Evolutionary conservation across 2,329 filamentous ascomycete genomes (phyloP).

Genomic region (Madurella mycetomatis): DNA sequence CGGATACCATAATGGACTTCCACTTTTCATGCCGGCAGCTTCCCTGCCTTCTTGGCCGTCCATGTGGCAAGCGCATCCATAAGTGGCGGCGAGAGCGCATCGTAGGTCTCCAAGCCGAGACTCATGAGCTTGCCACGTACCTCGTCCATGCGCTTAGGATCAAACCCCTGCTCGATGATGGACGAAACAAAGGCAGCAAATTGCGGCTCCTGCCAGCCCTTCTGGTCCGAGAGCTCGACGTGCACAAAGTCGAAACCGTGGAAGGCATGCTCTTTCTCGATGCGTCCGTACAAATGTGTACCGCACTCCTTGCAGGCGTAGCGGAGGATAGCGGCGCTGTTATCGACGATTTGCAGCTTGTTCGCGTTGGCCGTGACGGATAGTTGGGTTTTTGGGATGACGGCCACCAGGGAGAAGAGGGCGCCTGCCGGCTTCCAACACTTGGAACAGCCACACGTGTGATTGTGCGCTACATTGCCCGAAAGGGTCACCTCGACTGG

Average conservation of each 20-base stretch:
- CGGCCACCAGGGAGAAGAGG: conserved; percentile 61
- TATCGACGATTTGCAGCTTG: conserved; percentile 56
- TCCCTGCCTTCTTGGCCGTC: conserved; percentile 46
- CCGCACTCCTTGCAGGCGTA: conserved; percentile 58
- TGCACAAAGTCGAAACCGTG: conserved; percentile 68
- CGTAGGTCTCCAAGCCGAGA: conserved; percentile 58
- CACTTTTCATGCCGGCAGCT: conserved; percentile 10
- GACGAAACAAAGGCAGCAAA: conserved; percentile 65
- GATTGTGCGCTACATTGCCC: conserved; percentile 62
- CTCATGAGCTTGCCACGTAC: conserved; percentile 51
- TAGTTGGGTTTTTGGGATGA: conserved; percentile 53
- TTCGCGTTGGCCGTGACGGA: conserved; percentile 52
- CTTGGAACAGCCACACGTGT: conserved; percentile 67
- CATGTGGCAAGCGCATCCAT: conserved; percentile 60
- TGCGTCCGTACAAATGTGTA: conserved; percentile 60
- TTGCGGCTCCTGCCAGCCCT: conserved; percentile 68
- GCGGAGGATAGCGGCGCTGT: conserved; percentile 54
- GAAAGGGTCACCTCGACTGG: conserved; percentile 55
- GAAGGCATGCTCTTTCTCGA: conserved; percentile 61
- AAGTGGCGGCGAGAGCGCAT: conserved; percentile 55
- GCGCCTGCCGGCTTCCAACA: conserved; percentile 65
- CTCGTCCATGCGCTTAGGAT: conserved; percentile 49
- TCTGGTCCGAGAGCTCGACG: conserved; percentile 53
- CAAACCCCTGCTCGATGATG: conserved; percentile 64
- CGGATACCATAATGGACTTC: background rate